Evolutionary conservation across 441 rosid species (phyloP), one percentile per base, ranked within the genome.

Genomic region (Corymbia citriodora): DNA sequence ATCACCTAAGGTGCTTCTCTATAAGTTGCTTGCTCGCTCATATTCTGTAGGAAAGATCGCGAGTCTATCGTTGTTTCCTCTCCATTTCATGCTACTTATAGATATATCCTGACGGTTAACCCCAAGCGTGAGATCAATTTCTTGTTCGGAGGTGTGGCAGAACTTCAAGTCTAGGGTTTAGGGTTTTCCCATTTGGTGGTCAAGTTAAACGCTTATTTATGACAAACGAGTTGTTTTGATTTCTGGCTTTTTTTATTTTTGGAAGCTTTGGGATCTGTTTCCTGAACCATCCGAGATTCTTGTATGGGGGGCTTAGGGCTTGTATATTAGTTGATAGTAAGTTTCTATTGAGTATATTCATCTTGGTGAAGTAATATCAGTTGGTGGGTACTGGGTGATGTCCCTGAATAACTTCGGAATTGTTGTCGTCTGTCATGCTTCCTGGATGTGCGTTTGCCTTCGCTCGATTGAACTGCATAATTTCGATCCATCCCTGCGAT

Each of bases 381-480:
- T 14, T n/a, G 72, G 74, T n/a, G 74, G 40, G 36, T 65, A n/a
- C 40, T n/a, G 23, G 61, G 88, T 9, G 57, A 89, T 82, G 79
- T 82, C 90, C 65, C 9, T 49, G 1, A 57, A 82, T 89, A 89
- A 89, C 86, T 63, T 27, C 27, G 7, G 3, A 2, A 5, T 25
- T 0, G 2, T 18, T 18, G 63, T 57, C 16, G 1, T n/a, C n/a
- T n/a, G 1, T 25, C 0, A 14, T 10, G n/a, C 68, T 3, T 61
- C 70, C 33, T 27, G 70, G 70, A 6, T 0, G 9, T 2, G 0
- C 31, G 0, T 63, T 29, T 7, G 9, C 70, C 29, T 29, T 63
- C n/a, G 18, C 3, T 11, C 0, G 8, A 2, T 13, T 33, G 0
- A 63, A 13, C 1, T 3, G 70, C 13, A 17, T 0, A 0, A 33